Percentiles rank a stretch among this genome's conserved stretches.
Conservation (phyloP, 345 rosid genomes). For the Aurinia saxatilis region DNA sequence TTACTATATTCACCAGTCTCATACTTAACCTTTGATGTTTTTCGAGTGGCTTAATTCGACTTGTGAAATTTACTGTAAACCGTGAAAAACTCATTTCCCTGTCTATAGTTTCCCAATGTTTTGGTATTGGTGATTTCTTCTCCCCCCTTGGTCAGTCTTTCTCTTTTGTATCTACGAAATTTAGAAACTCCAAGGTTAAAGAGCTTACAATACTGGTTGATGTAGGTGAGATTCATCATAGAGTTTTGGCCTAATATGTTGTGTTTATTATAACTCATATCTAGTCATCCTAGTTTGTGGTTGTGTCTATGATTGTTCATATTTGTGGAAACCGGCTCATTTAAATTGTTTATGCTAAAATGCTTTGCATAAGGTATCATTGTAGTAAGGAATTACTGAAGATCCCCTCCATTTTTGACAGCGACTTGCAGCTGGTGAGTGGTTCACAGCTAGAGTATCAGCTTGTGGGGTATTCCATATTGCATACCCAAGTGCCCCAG, state of each 20-base stretch:
- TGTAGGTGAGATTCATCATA: not conserved
- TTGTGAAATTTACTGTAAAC: not conserved
- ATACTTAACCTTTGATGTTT: not conserved
- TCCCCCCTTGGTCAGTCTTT: not conserved
- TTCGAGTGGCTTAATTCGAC: not conserved
- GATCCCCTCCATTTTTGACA: slow-evolving; percentile 19
- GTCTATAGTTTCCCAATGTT: not conserved
- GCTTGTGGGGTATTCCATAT: slow-evolving; percentile 88
- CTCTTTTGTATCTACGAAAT: not conserved
- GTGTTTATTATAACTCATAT: not conserved
- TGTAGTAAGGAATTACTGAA: not conserved
- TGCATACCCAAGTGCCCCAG: slow-evolving; percentile 87
- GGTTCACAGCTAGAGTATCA: slow-evolving; percentile 96
- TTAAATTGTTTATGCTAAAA: too few species aligned
- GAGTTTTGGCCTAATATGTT: not conserved
- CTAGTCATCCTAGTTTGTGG: not conserved
- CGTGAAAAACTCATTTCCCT: not conserved
- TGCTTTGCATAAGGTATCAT: not conserved
- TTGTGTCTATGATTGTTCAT: not conserved
- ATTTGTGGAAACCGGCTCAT: not conserved
- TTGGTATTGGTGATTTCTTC: not conserved
- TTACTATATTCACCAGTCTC: not conserved
- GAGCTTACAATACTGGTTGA: not conserved
- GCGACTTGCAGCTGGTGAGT: slow-evolving; percentile 95
- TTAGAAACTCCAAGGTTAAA: not conserved